Percentiles rank a stretch among this genome's conserved stretches.
Conservation (phyloP, 2,329 filamentous ascomycete species). For the Diaporthe aspalathi region DNA sequence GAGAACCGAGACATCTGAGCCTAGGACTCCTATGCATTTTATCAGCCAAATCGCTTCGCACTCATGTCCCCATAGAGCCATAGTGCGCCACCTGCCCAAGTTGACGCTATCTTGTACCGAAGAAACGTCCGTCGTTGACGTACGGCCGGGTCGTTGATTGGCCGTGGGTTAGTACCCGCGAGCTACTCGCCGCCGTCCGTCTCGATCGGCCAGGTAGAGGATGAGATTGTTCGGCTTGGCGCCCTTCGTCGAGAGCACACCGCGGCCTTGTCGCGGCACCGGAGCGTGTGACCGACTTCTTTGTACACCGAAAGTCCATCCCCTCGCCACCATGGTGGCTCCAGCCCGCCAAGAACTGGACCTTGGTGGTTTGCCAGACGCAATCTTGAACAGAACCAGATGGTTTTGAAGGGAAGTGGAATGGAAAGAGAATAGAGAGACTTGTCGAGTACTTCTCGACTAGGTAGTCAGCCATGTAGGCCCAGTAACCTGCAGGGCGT, state of each 20-base stretch:
- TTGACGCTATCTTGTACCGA: conserved; percentile 9
- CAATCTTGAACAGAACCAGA: neutral
- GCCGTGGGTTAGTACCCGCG: conserved; percentile 16
- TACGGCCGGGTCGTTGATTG: neutral
- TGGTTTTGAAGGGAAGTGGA: neutral
- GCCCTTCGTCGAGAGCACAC: neutral
- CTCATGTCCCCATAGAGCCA: neutral
- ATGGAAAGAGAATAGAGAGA: neutral
- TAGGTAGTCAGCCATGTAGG: neutral
- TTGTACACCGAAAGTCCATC: neutral
- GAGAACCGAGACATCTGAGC: neutral
- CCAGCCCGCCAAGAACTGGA: neutral
- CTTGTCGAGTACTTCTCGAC: conserved; percentile 20
- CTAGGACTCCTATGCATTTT: neutral
- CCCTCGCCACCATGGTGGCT: neutral
- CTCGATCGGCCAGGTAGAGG: neutral
- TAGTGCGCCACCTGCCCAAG: conserved; percentile 3
- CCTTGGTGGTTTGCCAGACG: neutral
- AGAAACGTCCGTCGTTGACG: conserved; percentile 5
- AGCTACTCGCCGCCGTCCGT: conserved; percentile 23
- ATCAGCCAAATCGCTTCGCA: neutral
- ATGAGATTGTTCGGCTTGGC: neutral
- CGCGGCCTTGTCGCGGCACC: neutral
- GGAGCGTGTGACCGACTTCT: neutral
- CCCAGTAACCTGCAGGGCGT: neutral